A percentile compares a stretch with the other conserved stretches of the same genome.
These are phyloP conservation scores for Peniophora sp. DNA, from an alignment of 1,284 basidiomycete genomes.

Conservation along the genomic window DNA sequence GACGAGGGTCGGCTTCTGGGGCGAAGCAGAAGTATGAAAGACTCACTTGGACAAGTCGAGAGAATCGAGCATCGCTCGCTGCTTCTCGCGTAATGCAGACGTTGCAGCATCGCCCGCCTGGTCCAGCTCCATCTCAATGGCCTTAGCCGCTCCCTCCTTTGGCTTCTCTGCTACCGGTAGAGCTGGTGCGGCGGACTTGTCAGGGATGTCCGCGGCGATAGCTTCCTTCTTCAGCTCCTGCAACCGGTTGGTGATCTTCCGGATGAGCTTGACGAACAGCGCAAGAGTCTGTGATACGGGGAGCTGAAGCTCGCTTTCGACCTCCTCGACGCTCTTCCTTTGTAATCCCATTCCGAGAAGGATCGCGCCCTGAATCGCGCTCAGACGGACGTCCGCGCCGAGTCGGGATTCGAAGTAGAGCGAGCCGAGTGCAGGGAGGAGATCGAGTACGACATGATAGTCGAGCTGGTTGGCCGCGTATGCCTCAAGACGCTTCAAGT, in stretches of 20 bases:
- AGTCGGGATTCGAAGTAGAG: conserved; percentile 83
- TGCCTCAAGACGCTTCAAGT: conserved; percentile 91
- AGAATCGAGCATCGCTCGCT: conserved; percentile 79
- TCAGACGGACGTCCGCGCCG: conserved; percentile 55
- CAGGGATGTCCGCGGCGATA: conserved; percentile 52
- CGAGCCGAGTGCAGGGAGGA: conserved; percentile 74
- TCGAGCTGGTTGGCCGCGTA: conserved; percentile 96
- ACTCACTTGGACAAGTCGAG: conserved; percentile 82
- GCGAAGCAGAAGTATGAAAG: conserved; percentile 2
- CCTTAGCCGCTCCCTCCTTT: conserved; percentile 39
- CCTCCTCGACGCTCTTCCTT: conserved; percentile 84
- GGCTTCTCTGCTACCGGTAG: conserved; percentile 11
- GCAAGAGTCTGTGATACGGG: conserved; percentile 86
- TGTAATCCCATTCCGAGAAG: conserved; percentile 88
- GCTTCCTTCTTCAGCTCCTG: conserved; percentile 78
- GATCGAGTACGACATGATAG: conserved; percentile 92
- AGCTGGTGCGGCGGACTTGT: conserved; percentile 18
- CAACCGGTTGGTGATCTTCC: conserved; percentile 77
- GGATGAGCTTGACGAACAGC: conserved; percentile 85
- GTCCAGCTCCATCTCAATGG: conserved; percentile 58
- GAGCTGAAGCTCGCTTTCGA: conserved; percentile 80
- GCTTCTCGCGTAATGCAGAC: conserved; percentile 51
- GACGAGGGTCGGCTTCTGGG: not conserved
- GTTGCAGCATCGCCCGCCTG: conserved; percentile 59
- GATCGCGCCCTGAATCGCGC: conserved; percentile 84